Conservation (phyloP, 106 monocot genomes). For the Cymbidium sinense region DNA sequence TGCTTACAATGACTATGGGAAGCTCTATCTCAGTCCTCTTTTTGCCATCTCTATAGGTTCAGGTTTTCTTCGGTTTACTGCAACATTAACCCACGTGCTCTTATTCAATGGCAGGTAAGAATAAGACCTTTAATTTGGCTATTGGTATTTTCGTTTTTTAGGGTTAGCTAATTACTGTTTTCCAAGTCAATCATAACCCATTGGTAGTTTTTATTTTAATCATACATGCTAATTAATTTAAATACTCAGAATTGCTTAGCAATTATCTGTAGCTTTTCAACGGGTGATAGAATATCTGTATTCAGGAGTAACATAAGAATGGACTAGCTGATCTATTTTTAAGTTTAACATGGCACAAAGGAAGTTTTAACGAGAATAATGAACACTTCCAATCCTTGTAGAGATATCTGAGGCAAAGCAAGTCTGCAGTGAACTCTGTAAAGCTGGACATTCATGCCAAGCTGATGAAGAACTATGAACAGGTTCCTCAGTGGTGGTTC, state of each 20-base stretch:
- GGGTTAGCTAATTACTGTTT: background rate
- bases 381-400: conserved; percentile 9
- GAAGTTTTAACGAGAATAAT: background rate
- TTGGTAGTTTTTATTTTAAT: too few relatives aligned
- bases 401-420: conserved; percentile 86
- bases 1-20: conserved; percentile 66
- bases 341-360: background rate
- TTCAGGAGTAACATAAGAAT: too few relatives aligned
- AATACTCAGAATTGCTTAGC: background rate
- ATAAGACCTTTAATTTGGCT: background rate
- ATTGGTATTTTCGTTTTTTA: background rate
- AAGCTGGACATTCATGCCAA: conserved; percentile 66
- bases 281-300: too few relatives aligned
- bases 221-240: background rate
- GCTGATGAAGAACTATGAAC: conserved; percentile 80
- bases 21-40: conserved; percentile 74
- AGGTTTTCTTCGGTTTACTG: conserved; percentile 72
- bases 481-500: conserved; percentile 93
- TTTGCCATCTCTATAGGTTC: conserved; percentile 81
- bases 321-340: too few relatives aligned
- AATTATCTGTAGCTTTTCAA: background rate
- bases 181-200: background rate
- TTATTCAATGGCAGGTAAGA: conserved; percentile 73
- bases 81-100: conserved; percentile 67
- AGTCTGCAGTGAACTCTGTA: conserved; percentile 44